phyloP scores from a whole-genome alignment of 1,139 yeast species.

The Candida sanyaensis region DNA sequence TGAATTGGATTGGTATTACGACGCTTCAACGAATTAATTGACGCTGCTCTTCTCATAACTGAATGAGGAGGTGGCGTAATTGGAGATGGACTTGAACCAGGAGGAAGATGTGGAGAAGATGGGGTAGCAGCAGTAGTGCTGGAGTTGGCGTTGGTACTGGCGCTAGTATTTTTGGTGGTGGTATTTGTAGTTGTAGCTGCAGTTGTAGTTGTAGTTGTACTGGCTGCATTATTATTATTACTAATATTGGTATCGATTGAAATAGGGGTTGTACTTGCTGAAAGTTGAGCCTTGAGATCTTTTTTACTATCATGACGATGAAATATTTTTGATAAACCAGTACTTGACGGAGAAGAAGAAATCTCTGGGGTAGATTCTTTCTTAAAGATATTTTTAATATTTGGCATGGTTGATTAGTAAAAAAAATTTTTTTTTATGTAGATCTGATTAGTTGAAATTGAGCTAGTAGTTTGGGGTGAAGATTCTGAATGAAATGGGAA shows the following conservation, averaged over 20 bases:
- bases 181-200: neutral
- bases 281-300: neutral
- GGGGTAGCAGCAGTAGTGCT: neutral
- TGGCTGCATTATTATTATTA: neutral
- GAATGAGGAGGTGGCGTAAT: slow-evolving; percentile 5
- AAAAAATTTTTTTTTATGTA: too few species aligned
- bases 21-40: slow-evolving; percentile 30
- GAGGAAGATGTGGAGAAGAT: slow-evolving; percentile 3
- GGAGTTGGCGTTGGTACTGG: neutral
- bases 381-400: slow-evolving; percentile 22
- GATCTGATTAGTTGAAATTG: too few species aligned
- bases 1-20: slow-evolving; percentile 23
- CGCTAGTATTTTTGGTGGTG: neutral
- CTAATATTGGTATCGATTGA: neutral
- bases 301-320: slow-evolving; percentile 20
- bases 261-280: neutral
- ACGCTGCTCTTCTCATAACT: slow-evolving; percentile 20
- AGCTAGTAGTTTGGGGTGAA: neutral
- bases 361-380: slow-evolving; percentile 19
- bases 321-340: slow-evolving; percentile 32
- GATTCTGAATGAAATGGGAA: too few species aligned
- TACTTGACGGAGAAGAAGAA: slow-evolving; percentile 18
- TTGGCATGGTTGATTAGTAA: slow-evolving; percentile 1
- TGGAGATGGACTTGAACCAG: neutral
- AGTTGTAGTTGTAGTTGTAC: neutral